Conservation (phyloP, 495 filamentous ascomycete species). For the Geoglossum glabrum region DNA sequence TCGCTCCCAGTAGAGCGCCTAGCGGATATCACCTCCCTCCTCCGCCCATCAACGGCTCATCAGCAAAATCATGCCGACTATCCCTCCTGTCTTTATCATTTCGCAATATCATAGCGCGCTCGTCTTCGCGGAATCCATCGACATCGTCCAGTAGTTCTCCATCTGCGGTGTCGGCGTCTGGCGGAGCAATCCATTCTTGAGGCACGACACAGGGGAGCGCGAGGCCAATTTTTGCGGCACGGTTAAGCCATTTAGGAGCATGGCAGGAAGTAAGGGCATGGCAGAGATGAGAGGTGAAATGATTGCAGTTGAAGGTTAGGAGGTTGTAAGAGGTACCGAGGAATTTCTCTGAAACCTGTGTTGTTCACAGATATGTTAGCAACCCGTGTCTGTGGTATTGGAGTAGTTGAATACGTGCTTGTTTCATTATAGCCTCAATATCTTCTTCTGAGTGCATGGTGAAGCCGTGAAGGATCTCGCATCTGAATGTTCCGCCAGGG, state of each 20-base stretch:
- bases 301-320: constrained; percentile 63
- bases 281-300: constrained; percentile 55
- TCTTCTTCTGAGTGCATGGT: constrained; percentile 39
- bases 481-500: constrained; percentile 50
- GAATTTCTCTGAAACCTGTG: constrained; percentile 38
- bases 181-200: constrained; percentile 54
- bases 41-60: not conserved
- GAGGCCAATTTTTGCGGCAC: constrained; percentile 58
- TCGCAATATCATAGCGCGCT: constrained; percentile 33
- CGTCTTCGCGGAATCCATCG: constrained; percentile 28
- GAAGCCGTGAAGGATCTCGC: constrained; percentile 51
- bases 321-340: constrained; percentile 54
- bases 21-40: not conserved
- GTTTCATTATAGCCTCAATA: constrained; percentile 43
- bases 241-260: constrained; percentile 53
- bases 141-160: constrained; percentile 44
- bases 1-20: no score
- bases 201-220: constrained; percentile 63
- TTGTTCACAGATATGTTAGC: not conserved
- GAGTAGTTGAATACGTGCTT: constrained; percentile 10
- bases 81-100: constrained; percentile 7
- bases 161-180: constrained; percentile 50
- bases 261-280: constrained; percentile 38
- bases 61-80: constrained; percentile 8
- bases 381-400: not conserved